Evolutionary conservation across 192 early-diverging fungal genomes (phyloP).

Genomic region (Rhizophlyctis rosea): DNA sequence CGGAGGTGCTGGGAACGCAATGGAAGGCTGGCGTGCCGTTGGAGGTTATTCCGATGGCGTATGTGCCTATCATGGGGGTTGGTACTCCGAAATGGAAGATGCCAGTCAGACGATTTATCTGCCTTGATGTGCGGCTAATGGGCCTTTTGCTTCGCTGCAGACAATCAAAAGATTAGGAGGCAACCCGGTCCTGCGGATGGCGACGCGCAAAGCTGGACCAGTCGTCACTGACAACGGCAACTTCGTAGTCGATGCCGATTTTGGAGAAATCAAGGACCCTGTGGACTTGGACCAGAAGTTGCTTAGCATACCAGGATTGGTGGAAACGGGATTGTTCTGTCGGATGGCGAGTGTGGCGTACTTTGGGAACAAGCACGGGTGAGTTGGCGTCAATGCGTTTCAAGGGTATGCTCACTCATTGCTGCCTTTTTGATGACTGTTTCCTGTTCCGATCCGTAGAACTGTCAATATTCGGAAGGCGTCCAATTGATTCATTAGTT

Average conservation of each 20-base stretch:
- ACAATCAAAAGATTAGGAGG: conserved; percentile 41
- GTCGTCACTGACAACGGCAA: conserved; percentile 94
- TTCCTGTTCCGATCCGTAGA: neutral
- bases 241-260: conserved; percentile 83
- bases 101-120: neutral
- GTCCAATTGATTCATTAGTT: no score
- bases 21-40: conserved; percentile 90
- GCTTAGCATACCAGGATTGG: conserved; percentile 79
- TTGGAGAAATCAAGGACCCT: conserved; percentile 73
- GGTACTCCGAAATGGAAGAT: no score
- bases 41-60: conserved; percentile 85
- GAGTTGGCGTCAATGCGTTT: conserved; percentile 2
- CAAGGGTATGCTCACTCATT: neutral
- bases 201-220: conserved; percentile 84
- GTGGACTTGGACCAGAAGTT: conserved; percentile 48
- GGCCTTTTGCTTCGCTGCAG: conserved; percentile 5
- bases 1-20: conserved; percentile 68
- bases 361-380: conserved; percentile 79
- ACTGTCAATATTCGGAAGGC: neutral
- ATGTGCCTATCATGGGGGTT: conserved; percentile 54
- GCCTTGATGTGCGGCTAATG: neutral
- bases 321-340: conserved; percentile 92
- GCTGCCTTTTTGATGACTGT: neutral
- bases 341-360: conserved; percentile 79
- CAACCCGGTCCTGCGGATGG: conserved; percentile 75